Percentiles rank a stretch among this genome's conserved stretches.
phyloP scores from a whole-genome alignment of 2,329 filamentous ascomycete genomes.

The Zalaria sp. region DNA sequence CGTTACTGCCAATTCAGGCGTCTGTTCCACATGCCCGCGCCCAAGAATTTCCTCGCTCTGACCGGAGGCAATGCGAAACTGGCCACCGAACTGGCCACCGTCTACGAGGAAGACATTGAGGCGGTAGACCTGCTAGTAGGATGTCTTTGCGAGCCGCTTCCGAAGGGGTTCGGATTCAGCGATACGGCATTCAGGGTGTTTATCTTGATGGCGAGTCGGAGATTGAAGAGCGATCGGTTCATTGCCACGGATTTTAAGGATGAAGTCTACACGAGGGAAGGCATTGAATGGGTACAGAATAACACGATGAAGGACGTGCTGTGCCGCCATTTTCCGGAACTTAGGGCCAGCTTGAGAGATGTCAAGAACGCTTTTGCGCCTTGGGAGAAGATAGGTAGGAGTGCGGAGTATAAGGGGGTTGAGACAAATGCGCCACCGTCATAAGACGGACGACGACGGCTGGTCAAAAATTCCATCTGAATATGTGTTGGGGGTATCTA shows the following conservation, averaged over 20 bases:
- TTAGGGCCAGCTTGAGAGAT: constrained; percentile 17
- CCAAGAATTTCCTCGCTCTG: constrained; percentile 24
- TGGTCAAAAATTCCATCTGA: too few relatives aligned
- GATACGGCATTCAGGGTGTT: constrained; percentile 35
- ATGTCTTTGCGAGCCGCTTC: constrained; percentile 27
- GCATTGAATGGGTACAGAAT: constrained; percentile 29
- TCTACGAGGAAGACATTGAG: constrained; percentile 28
- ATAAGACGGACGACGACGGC: not conserved
- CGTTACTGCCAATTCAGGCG: constrained; percentile 32
- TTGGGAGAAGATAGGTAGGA: constrained; percentile 15
- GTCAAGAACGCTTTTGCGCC: constrained; percentile 21
- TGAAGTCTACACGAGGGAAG: constrained; percentile 26
- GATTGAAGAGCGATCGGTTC: constrained; percentile 31
- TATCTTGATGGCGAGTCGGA: constrained; percentile 29
- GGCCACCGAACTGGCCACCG: constrained; percentile 21
- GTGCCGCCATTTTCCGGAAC: constrained; percentile 28
- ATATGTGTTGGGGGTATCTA: too few relatives aligned
- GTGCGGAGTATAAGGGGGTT: constrained; percentile 11
- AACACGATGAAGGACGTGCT: constrained; percentile 30
- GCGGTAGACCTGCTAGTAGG: constrained; percentile 30
- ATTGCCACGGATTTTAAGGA: constrained; percentile 28
- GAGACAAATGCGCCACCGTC: constrained; percentile 13
- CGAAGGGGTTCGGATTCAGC: constrained; percentile 32
- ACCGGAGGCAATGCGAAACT: constrained; percentile 24
- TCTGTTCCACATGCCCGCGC: constrained; percentile 24